These are phyloP conservation scores for Leptomonas pyrrhocoris DNA, from an alignment of 208 protist genomes.

Conservation along the genomic window DNA sequence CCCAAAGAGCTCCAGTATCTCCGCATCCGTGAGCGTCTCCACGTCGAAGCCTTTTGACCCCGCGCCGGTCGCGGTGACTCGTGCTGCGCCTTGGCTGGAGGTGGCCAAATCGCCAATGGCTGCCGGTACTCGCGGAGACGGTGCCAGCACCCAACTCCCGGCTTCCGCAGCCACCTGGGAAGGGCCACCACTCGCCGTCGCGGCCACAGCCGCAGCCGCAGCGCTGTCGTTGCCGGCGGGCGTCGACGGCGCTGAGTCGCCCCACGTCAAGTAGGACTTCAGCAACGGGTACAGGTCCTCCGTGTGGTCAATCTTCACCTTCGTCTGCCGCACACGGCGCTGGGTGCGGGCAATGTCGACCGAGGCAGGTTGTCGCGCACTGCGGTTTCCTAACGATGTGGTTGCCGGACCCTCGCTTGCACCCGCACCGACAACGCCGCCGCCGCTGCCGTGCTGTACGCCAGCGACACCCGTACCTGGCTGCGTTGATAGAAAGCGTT, in stretches of 20 bases:
- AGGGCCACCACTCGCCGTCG: neutral
- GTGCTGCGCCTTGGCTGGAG: neutral
- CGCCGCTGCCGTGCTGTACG: neutral
- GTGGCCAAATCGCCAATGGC: constrained; percentile 13
- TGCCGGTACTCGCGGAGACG: constrained; percentile 10
- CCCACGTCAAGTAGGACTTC: constrained; percentile 28
- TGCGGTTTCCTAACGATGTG: too few species aligned
- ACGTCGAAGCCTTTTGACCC: constrained; percentile 17
- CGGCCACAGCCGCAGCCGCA: neutral
- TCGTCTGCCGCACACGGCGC: constrained; percentile 36
- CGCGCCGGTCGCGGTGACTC: neutral
- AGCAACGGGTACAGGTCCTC: constrained; percentile 39
- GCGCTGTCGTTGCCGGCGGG: neutral
- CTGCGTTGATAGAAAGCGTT: constrained; percentile 11
- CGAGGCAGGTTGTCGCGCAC: neutral
- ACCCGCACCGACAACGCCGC: too few species aligned
- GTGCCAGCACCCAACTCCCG: constrained; percentile 15
- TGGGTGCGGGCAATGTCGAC: constrained; percentile 30
- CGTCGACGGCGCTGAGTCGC: constrained; percentile 8
- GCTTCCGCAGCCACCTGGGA: neutral
- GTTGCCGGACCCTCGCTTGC: too few species aligned
- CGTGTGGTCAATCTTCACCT: constrained; percentile 29
- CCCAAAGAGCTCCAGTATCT: constrained; percentile 79
- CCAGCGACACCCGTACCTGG: neutral
- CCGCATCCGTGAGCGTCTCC: constrained; percentile 66